These are phyloP conservation scores for Trifolium pratense DNA, from an alignment of 306 rosid genomes.

Conservation along the genomic window DNA sequence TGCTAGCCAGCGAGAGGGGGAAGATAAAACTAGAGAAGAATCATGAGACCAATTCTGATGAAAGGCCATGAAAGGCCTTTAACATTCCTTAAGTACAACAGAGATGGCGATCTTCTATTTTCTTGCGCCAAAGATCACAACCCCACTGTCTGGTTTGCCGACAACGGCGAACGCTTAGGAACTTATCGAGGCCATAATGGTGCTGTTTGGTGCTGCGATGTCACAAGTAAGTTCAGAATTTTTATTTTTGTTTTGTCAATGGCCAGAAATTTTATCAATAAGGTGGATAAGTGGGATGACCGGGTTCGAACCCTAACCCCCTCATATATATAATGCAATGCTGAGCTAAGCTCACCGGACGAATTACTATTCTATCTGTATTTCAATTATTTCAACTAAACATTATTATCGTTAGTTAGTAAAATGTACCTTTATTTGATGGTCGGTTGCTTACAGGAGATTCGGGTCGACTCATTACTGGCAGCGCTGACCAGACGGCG, in stretches of 20 bases:
- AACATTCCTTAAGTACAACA: constrained; percentile 83
- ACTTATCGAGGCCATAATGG: constrained; percentile 94
- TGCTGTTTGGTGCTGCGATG: constrained; percentile 97
- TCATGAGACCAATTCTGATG: constrained; percentile 96
- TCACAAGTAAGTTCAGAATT: constrained; percentile 71
- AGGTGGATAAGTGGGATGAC: no score
- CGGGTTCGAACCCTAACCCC: no score
- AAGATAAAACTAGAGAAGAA: not conserved
- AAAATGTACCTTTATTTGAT: not conserved
- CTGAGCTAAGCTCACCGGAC: no score
- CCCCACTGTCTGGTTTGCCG: constrained; percentile 96
- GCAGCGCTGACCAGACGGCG: constrained; percentile 83
- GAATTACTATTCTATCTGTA: not conserved
- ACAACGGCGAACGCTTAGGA: constrained; percentile 92
- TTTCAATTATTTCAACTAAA: no score
- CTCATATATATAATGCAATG: no score
- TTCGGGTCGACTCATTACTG: constrained; percentile 71
- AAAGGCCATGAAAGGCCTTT: constrained; percentile 98
- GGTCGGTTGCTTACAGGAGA: constrained; percentile 49
- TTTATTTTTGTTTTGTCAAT: no score
- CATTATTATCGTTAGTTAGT: not conserved
- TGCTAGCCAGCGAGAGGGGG: not conserved
- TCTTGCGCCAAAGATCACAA: constrained; percentile 88
- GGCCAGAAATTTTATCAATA: no score
- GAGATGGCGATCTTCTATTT: constrained; percentile 90